Conservation (phyloP, 495 filamentous ascomycete species). For the Talaromyces stipitatus region DNA sequence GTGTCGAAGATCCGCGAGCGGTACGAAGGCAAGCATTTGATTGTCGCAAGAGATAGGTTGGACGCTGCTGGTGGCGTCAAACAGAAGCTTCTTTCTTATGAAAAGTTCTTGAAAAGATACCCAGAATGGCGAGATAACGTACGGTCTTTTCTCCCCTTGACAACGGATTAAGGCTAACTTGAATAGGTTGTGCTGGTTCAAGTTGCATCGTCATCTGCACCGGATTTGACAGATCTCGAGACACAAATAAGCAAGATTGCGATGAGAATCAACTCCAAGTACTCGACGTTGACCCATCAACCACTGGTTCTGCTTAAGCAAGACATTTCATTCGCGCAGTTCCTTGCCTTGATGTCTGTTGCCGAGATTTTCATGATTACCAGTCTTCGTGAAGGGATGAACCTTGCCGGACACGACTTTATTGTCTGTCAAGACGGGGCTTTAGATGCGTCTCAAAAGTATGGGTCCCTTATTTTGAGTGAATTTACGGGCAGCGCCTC, state of each 20-base stretch:
- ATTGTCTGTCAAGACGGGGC: slow-evolving; percentile 78
- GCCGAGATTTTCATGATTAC: slow-evolving; percentile 83
- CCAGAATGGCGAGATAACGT: slow-evolving; percentile 74
- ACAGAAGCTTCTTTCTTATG: slow-evolving; percentile 81
- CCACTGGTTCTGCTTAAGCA: slow-evolving; percentile 84
- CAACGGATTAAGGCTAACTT: background rate
- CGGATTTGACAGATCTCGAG: slow-evolving; percentile 70
- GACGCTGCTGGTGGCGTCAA: slow-evolving; percentile 79
- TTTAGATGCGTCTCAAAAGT: slow-evolving; percentile 51
- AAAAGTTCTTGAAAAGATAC: slow-evolving; percentile 78
- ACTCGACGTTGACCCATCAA: slow-evolving; percentile 74
- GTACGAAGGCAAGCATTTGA: slow-evolving; percentile 72
- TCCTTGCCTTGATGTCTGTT: slow-evolving; percentile 72
- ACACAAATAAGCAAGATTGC: slow-evolving; percentile 79
- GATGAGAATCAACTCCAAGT: slow-evolving; percentile 72
- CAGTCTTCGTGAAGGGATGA: slow-evolving; percentile 86
- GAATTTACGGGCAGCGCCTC: slow-evolving; percentile 91
- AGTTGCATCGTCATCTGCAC: slow-evolving; percentile 65
- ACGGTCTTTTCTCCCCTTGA: slow-evolving; percentile 3
- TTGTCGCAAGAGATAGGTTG: slow-evolving; percentile 82
- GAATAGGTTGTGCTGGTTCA: slow-evolving; percentile 68
- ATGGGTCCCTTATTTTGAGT: slow-evolving; percentile 79
- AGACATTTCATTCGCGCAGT: slow-evolving; percentile 79
- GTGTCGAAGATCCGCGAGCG: slow-evolving; percentile 59
- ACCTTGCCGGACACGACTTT: slow-evolving; percentile 80